Evolutionary conservation across 169 alveolate genomes (phyloP).

Genomic region (Cryptosporidium ryanae): DNA sequence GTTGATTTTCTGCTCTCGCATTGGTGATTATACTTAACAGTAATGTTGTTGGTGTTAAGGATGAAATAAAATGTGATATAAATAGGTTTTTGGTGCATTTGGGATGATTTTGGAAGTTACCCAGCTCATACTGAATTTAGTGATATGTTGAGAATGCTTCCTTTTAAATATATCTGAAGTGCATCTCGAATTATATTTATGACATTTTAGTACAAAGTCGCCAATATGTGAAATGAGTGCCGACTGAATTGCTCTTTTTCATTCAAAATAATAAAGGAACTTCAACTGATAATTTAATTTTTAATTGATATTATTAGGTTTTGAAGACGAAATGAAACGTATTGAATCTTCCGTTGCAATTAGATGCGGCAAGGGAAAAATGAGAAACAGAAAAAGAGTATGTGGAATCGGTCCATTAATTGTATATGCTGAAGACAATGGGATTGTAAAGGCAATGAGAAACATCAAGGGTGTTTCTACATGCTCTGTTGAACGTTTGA

Average conservation of each 20-base stretch:
- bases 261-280: too few species aligned
- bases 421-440: constrained; percentile 93
- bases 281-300: background rate
- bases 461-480: constrained; percentile 98
- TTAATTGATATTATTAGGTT: constrained; percentile 17
- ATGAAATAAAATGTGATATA: constrained; percentile 86
- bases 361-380: constrained; percentile 95
- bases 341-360: constrained; percentile 82
- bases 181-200: background rate
- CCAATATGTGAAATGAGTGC: background rate
- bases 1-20: background rate
- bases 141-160: constrained; percentile 70
- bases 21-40: background rate
- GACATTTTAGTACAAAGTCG: background rate
- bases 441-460: constrained; percentile 95
- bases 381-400: constrained; percentile 94
- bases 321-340: constrained; percentile 68
- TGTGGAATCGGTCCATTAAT: constrained; percentile 97
- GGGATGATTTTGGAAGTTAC: constrained; percentile 75
- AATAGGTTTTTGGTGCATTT: constrained; percentile 71
- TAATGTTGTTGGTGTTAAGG: constrained; percentile 83
- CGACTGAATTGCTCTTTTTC: too few species aligned
- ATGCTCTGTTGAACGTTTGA: constrained; percentile 94
- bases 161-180: constrained; percentile 34
- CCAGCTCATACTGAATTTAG: constrained; percentile 73